These are phyloP conservation scores for Licmophora abbreviata DNA, from an alignment of 108 stramenopile species.

Conservation along the genomic window DNA sequence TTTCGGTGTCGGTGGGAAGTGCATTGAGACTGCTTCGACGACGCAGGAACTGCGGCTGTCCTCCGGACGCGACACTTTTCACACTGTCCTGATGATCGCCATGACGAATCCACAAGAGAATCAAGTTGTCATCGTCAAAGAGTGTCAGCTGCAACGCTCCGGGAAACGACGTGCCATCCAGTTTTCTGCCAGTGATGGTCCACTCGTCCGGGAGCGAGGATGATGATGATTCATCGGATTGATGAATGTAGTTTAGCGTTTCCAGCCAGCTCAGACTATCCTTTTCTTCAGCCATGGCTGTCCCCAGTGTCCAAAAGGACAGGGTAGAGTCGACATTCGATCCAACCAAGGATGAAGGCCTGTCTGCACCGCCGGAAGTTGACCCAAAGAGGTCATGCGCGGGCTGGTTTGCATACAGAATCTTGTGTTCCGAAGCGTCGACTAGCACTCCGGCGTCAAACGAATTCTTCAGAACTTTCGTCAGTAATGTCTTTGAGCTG, in stretches of 20 bases:
- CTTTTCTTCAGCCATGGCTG: background rate
- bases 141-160: background rate
- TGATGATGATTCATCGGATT: background rate
- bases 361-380: too few species aligned
- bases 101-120: background rate
- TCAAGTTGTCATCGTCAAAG: background rate
- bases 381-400: background rate
- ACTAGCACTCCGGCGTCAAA: constrained; percentile 14
- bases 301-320: background rate
- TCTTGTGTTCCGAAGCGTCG: constrained; percentile 5
- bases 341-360: too few species aligned
- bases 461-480: constrained; percentile 4
- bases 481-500: too few species aligned
- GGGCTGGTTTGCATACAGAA: constrained; percentile 3
- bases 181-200: too few species aligned
- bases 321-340: background rate
- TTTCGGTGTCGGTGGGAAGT: background rate
- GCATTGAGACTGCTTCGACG: background rate
- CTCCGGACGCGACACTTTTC: background rate
- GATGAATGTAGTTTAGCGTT: background rate
- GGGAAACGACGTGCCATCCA: too few species aligned
- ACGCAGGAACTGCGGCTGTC: background rate
- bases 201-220: background rate
- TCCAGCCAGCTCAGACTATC: background rate
- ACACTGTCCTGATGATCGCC: background rate